phyloP scores from a whole-genome alignment of 768 basidiomycete genomes.

The Naganishia onofrii region DNA sequence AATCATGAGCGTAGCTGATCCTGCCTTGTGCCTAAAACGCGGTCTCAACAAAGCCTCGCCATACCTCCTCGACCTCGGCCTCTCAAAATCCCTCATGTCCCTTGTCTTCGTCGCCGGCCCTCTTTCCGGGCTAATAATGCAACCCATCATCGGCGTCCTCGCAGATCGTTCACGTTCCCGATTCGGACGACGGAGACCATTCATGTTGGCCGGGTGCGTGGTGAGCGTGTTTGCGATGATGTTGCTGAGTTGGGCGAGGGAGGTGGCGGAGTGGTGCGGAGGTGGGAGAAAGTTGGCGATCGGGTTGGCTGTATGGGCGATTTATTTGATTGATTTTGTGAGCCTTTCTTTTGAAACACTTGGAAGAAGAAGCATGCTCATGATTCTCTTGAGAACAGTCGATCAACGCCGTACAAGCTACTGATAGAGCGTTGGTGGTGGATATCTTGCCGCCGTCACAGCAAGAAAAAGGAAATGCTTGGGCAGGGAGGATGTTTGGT shows the following conservation, averaged over 20 bases:
- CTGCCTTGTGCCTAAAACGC: neutral
- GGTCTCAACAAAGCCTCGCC: constrained; percentile 62
- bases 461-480: constrained; percentile 85
- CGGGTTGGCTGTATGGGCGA: constrained; percentile 69
- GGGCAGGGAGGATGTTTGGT: constrained; percentile 91
- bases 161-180: constrained; percentile 80
- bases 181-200: constrained; percentile 80
- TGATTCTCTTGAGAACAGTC: constrained; percentile 20
- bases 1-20: constrained; percentile 52
- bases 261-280: constrained; percentile 60
- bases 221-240: constrained; percentile 71
- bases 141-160: constrained; percentile 77
- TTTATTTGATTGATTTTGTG: constrained; percentile 66
- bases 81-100: constrained; percentile 81
- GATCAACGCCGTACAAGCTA: constrained; percentile 66
- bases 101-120: constrained; percentile 91
- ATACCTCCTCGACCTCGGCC: constrained; percentile 81
- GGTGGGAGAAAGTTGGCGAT: constrained; percentile 60
- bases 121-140: constrained; percentile 81
- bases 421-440: constrained; percentile 85
- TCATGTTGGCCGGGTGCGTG: constrained; percentile 70
- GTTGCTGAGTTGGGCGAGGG: constrained; percentile 75
- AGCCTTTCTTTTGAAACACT: neutral
- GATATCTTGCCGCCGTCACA: constrained; percentile 71
- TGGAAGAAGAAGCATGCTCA: neutral